Evolutionary conservation across 2,329 filamentous ascomycete genomes (phyloP), one percentile per base, ranked within the genome.

Genomic region (Aspergillus pseudonomiae): DNA sequence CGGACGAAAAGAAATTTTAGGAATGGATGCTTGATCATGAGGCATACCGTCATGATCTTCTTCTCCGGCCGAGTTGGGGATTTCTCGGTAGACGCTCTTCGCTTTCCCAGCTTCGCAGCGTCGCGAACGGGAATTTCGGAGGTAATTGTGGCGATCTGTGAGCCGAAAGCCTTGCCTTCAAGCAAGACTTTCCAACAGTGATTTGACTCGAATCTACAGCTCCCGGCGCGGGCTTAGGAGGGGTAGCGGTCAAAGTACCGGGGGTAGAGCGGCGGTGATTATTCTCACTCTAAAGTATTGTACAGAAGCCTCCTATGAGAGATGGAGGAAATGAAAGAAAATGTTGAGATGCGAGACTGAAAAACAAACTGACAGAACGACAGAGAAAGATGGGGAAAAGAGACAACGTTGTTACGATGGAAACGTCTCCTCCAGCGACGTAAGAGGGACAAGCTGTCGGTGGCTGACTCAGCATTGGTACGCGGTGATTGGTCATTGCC

Each of bases 31-130:
- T 32, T 71, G 39, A 34, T 34, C 14, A 58, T 24, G 2, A 46
- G 64, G 66, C 80, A 71, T 78, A 83, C 81, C 63, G 77, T 81
- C 82, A 84, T 84, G 75, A 80, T 79, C 76, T 83, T 84, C 77
- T 85, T 85, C 67, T 82, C 77, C 68, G 80, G 80, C 73, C 75
- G 79, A 77, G 78, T 75, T 75, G 79, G 76, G 72, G 77, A 74
- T 76, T 80, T 77, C 71, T 81, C 72, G 73, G 75, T 74, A 70
- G 83, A 83, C 72, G 81, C 80, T 77, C 83, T 84, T 72, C 83
- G 81, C 77, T 85, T 85, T 75, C 78, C 81, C 78, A 80, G 80
- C 78, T 81, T 83, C 75, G 78, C 71, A 74, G 75, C 74, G 69
- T 80, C 74, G 72, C 77, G 77, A 75, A 79, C 74, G 73, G 76